Conservation (phyloP, 768 basidiomycete species). For the Russula vinacea region DNA sequence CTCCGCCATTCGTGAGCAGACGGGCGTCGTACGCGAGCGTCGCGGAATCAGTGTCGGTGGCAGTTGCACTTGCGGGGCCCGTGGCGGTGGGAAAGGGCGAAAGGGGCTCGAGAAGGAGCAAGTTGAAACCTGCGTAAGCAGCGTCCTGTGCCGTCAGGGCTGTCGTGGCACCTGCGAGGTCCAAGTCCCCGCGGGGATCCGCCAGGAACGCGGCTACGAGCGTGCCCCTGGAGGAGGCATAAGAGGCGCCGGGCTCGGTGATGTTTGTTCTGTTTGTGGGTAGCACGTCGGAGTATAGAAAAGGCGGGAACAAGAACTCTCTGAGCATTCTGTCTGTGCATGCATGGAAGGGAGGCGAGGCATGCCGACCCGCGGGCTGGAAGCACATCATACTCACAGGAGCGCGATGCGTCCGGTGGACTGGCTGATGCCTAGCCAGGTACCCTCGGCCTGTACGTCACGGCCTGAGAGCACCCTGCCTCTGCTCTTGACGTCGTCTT, state of each 20-base stretch:
- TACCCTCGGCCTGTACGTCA: conserved; percentile 70
- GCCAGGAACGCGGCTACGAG: conserved; percentile 67
- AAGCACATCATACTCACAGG: conserved; percentile 49
- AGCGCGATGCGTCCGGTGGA: conserved; percentile 65
- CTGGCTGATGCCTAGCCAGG: conserved; percentile 71
- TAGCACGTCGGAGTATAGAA: conserved; percentile 1
- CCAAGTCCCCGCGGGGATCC: conserved; percentile 37
- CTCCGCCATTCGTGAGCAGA: conserved; percentile 69
- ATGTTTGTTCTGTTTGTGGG: conserved; percentile 69
- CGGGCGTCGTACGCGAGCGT: conserved; percentile 49
- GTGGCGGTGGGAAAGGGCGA: conserved; percentile 1
- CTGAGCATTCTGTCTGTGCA: background rate
- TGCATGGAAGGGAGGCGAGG: conserved; percentile 18
- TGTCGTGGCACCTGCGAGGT: conserved; percentile 49
- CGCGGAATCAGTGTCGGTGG: background rate
- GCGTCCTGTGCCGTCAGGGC: conserved; percentile 47
- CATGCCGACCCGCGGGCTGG: background rate
- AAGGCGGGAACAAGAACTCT: conserved; percentile 14
- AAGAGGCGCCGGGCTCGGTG: conserved; percentile 56
- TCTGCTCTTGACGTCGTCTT: conserved; percentile 26
- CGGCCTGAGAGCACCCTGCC: conserved; percentile 65
- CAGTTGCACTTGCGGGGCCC: background rate
- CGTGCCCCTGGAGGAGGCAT: conserved; percentile 61
- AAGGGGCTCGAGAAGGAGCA: conserved; percentile 59
- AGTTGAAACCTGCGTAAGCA: conserved; percentile 76